Evolutionary conservation across 2,329 filamentous ascomycete species (phyloP).

Genomic region (Cryphonectria radicalis): DNA sequence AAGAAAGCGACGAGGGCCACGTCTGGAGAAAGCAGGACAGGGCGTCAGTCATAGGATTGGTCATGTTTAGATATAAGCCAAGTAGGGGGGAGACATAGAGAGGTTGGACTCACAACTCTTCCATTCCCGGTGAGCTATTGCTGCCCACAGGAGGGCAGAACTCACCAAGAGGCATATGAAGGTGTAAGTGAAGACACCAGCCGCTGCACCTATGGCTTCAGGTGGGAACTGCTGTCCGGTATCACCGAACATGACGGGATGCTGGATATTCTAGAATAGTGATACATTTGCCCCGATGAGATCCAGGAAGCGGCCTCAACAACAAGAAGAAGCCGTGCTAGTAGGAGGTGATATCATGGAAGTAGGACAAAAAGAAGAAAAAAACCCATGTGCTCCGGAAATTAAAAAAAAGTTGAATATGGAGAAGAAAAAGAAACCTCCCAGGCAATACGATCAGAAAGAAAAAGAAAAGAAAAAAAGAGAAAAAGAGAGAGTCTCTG

Average conservation of each 20-base stretch:
- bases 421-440: no score
- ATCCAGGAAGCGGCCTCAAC: background rate
- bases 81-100: background rate
- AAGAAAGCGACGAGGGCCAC: slow-evolving; percentile 45
- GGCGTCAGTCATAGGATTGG: slow-evolving; percentile 17
- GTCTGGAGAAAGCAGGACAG: slow-evolving; percentile 37
- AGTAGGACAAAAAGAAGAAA: background rate
- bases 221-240: slow-evolving; percentile 22
- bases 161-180: slow-evolving; percentile 24
- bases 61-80: background rate
- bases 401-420: background rate
- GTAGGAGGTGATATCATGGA: background rate
- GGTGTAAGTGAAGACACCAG: slow-evolving; percentile 26
- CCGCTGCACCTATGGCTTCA: slow-evolving; percentile 23
- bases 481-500: background rate
- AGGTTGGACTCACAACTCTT: slow-evolving; percentile 44
- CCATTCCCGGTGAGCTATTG: slow-evolving; percentile 37
- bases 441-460: background rate
- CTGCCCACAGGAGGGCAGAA: slow-evolving; percentile 23
- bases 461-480: background rate
- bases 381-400: background rate
- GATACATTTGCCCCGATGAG: slow-evolving; percentile 17
- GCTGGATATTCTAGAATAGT: slow-evolving; percentile 6
- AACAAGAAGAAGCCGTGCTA: slow-evolving; percentile 8
- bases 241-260: slow-evolving; percentile 24